These are phyloP conservation scores for Rhizopogon rudus DNA, from an alignment of 768 basidiomycete genomes.

Conservation along the genomic window DNA sequence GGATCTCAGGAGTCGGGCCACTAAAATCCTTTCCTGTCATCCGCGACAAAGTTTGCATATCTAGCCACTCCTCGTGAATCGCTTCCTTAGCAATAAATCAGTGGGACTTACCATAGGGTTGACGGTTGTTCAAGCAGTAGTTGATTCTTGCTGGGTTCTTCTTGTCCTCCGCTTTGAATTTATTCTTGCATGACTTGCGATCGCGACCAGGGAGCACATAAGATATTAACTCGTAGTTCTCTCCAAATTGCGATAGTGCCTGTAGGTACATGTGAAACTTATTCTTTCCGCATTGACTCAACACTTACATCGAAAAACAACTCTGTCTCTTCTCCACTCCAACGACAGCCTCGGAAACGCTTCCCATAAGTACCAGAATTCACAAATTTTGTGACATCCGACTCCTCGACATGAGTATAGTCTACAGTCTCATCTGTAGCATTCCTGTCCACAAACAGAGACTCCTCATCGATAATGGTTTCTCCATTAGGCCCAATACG, in stretches of 20 bases:
- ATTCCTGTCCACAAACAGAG: slow-evolving; percentile 70
- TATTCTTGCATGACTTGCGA: slow-evolving; percentile 87
- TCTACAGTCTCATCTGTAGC: slow-evolving; percentile 63
- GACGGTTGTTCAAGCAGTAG: slow-evolving; percentile 65
- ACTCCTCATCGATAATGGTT: slow-evolving; percentile 82
- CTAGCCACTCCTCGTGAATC: slow-evolving; percentile 28
- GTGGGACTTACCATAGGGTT: slow-evolving; percentile 62
- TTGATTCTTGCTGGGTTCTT: slow-evolving; percentile 74
- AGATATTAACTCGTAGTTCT: slow-evolving; percentile 91
- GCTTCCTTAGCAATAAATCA: not conserved
- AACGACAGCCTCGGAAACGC: slow-evolving; percentile 75
- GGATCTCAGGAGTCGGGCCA: slow-evolving; percentile 72
- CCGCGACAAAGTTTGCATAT: slow-evolving; percentile 66
- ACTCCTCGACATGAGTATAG: slow-evolving; percentile 78
- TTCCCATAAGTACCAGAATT: slow-evolving; percentile 82
- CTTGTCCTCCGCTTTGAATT: slow-evolving; percentile 88
- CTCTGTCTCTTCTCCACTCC: slow-evolving; percentile 89
- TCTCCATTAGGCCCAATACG: slow-evolving; percentile 85
- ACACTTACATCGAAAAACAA: slow-evolving; percentile 73
- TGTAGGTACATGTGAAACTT: slow-evolving; percentile 26
- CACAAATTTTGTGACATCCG: slow-evolving; percentile 79
- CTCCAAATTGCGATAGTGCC: slow-evolving; percentile 88
- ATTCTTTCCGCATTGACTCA: not conserved
- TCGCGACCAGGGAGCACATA: slow-evolving; percentile 81
- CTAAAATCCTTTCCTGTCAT: slow-evolving; percentile 87